Conservation (phyloP, 2,329 filamentous ascomycete genomes). For the Endocalyx cinctus region DNA sequence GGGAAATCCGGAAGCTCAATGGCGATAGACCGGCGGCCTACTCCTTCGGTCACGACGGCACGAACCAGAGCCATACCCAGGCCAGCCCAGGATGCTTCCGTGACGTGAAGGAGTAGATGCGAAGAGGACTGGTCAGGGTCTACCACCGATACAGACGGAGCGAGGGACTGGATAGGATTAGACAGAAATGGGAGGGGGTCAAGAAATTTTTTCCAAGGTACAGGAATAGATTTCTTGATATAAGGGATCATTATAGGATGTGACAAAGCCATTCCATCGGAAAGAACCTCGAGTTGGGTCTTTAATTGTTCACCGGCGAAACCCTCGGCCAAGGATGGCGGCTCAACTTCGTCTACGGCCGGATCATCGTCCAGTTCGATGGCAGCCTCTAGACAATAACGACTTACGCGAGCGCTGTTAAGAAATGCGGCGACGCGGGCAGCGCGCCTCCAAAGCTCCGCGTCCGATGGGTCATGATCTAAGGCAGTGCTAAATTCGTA, state of each 20-base stretch:
- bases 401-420: conserved; percentile 50
- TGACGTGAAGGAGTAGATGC: conserved; percentile 25
- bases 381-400: conserved; percentile 62
- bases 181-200: conserved; percentile 62
- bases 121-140: conserved; percentile 1
- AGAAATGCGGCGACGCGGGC: conserved; percentile 56
- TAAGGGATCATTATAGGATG: conserved; percentile 60
- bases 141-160: conserved; percentile 12
- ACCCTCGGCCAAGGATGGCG: conserved; percentile 58
- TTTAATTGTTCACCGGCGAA: conserved; percentile 61
- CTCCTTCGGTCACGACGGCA: conserved; percentile 28
- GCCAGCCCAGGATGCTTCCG: conserved; percentile 36
- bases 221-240: conserved; percentile 46
- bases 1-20: conserved; percentile 33
- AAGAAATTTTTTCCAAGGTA: conserved; percentile 47
- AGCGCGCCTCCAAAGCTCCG: conserved; percentile 59
- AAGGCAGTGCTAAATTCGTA: conserved; percentile 55
- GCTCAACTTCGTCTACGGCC: conserved; percentile 56
- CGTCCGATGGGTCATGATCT: conserved; percentile 62
- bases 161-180: conserved; percentile 37
- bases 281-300: conserved; percentile 46
- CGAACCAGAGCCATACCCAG: conserved; percentile 37
- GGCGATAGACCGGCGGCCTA: conserved; percentile 28
- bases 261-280: conserved; percentile 51
- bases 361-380: conserved; percentile 66